Conservation (phyloP, 2,329 filamentous ascomycete species). For the Mycosphaerella sp. region DNA sequence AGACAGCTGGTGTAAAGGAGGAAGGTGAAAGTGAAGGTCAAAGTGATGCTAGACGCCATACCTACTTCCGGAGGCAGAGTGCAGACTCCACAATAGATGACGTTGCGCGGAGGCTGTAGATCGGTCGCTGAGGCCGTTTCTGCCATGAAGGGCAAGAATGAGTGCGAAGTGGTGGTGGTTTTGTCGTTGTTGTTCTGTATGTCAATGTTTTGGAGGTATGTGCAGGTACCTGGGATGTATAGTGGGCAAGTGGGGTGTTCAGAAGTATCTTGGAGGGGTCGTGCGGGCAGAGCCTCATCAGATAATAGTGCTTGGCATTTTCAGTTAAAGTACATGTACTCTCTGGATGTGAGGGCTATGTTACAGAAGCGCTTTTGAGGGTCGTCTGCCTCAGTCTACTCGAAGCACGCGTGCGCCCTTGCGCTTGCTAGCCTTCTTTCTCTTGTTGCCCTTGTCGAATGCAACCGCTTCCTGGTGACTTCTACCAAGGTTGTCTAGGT, state of each 20-base stretch:
- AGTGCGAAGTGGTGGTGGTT: neutral
- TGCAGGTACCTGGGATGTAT: constrained; percentile 3
- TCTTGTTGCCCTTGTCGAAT: constrained; percentile 76
- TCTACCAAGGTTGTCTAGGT: constrained; percentile 90
- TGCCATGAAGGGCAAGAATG: constrained; percentile 26
- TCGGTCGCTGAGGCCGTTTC: constrained; percentile 26
- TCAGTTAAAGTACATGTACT: constrained; percentile 1
- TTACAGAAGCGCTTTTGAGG: constrained; percentile 8
- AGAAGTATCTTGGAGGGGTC: constrained; percentile 2
- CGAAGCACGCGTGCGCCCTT: constrained; percentile 65
- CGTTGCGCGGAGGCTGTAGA: constrained; percentile 43
- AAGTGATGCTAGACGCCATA: constrained; percentile 30
- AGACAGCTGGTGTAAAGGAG: too few relatives aligned
- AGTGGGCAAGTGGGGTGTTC: too few relatives aligned
- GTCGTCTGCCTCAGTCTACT: constrained; percentile 46
- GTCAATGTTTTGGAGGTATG: constrained; percentile 3
- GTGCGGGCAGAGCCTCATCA: neutral
- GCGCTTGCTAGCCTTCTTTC: constrained; percentile 70
- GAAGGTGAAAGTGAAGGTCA: neutral
- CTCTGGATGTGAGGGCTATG: neutral
- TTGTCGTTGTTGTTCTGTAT: neutral
- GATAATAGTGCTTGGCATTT: neutral
- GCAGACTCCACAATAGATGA: constrained; percentile 62
- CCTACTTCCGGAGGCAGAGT: constrained; percentile 62
- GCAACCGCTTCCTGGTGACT: constrained; percentile 66